These are phyloP conservation scores for Pichia nanzhaoensis DNA, from an alignment of 805 yeast genomes.

Conservation along the genomic window DNA sequence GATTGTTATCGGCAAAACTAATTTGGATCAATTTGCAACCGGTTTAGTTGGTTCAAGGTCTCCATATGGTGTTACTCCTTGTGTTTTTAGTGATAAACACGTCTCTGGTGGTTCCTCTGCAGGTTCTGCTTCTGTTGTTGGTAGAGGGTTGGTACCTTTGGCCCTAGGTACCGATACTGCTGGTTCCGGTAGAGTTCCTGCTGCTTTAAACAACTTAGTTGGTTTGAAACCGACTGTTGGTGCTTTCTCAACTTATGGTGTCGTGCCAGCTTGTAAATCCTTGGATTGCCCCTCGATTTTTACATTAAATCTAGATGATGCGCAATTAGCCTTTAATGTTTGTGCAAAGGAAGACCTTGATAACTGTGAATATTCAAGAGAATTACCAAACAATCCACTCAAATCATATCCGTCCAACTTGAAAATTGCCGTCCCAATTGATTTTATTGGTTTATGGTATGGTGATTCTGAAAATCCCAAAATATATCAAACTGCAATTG, in stretches of 20 bases:
- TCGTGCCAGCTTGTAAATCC: slow-evolving; percentile 96
- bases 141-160: slow-evolving; percentile 82
- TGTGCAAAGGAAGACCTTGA: slow-evolving; percentile 64
- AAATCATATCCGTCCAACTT: slow-evolving; percentile 53
- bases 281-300: slow-evolving; percentile 89
- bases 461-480: slow-evolving; percentile 75
- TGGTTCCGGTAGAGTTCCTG: slow-evolving; percentile 97
- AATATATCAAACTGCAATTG: slow-evolving; percentile 57
- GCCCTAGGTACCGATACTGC: slow-evolving; percentile 96
- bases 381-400: slow-evolving; percentile 60
- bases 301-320: slow-evolving; percentile 70
- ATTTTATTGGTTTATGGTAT: slow-evolving; percentile 57
- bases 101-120: slow-evolving; percentile 96
- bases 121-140: slow-evolving; percentile 91
- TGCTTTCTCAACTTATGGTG: slow-evolving; percentile 77
- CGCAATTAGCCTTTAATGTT: slow-evolving; percentile 66
- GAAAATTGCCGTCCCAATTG: slow-evolving; percentile 69
- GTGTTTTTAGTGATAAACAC: slow-evolving; percentile 66
- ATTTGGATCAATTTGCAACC: slow-evolving; percentile 95
- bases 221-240: slow-evolving; percentile 95
- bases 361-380: slow-evolving; percentile 75
- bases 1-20: slow-evolving; percentile 87
- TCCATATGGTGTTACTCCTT: slow-evolving; percentile 87
- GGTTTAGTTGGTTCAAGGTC: slow-evolving; percentile 94
- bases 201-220: slow-evolving; percentile 82